Base-by-base conservation (phyloP, 805 yeast species). In the Hanseniaspora vineae region DNA sequence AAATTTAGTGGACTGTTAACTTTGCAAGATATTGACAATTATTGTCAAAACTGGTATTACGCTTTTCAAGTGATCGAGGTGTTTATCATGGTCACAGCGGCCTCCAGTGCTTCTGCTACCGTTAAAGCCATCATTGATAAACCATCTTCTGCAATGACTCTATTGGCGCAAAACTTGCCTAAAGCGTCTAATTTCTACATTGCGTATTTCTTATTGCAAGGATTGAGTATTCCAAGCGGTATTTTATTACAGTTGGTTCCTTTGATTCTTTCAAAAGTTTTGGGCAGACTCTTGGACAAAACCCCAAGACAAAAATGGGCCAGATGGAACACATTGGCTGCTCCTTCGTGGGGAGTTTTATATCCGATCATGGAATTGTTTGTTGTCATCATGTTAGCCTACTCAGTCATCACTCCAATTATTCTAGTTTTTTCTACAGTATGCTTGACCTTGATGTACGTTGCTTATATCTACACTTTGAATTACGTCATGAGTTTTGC, bases 271-370 rank as follows among this genome's bases (percentile, higher is more conserved):
- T 80, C 84, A 46, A 80, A 83, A 59, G 67, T 82, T 35, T 69
- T 89, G 50, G 85, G 92, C 31, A 69, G 69, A 53, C 50, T 87
- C 19, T 72, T 92, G 51, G 96, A 88, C 62, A 73, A 75, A 47
- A 87, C 97, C 6, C 97, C 97, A 51, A 80, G 97, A 67, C 81
- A 86, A 66, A 84, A 82, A 69, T 90, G 96, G 96, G 76, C 64
- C 51, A 78, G 96, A 58, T 76, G 66, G 60, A 77, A 77, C 61
- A 72, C 69, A 1, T 69, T 90, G 55, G 73, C 78, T 12, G 71
- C 75, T 40, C 84, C 89, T 42, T 73, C 77, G 20, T 88, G 89
- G 84, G 95, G 97, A 45, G 78, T 84, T 15, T 68, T 77, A 13
- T 90, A 84, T 66, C 96, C 97, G 8, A 69, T 73, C 11, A 81